phyloP scores from a whole-genome alignment of 176 grass and related monocot species.

The Eleusine indica region DNA sequence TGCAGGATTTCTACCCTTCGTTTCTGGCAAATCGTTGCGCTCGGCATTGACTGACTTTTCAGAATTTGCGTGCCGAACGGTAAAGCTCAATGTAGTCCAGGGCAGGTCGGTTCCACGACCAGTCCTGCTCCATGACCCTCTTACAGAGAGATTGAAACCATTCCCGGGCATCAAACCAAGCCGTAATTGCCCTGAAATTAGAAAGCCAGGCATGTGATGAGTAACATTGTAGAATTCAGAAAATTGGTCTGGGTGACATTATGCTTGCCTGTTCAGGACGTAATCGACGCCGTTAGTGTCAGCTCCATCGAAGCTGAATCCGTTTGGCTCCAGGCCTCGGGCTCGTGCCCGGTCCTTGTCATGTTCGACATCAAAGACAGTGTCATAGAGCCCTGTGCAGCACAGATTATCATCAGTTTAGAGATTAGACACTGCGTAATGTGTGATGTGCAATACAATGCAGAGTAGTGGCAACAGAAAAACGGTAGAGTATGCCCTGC shows the following conservation, averaged over 20 bases:
- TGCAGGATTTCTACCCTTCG: background rate
- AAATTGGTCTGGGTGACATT: background rate
- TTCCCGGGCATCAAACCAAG: conserved; percentile 63
- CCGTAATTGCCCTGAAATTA: conserved; percentile 61
- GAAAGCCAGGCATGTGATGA: background rate
- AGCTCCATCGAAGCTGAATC: conserved; percentile 81
- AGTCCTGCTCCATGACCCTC: conserved; percentile 91
- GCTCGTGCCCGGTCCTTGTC: conserved; percentile 72
- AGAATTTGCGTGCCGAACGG: conserved; percentile 54
- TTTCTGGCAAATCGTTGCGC: background rate
- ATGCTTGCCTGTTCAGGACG: conserved; percentile 70
- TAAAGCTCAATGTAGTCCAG: conserved; percentile 94
- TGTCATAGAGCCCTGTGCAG: conserved; percentile 77
- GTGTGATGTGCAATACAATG: background rate
- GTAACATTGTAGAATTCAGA: background rate
- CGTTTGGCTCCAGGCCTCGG: conserved; percentile 73
- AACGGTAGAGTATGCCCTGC: background rate
- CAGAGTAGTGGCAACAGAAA: background rate
- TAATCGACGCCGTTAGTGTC: conserved; percentile 61
- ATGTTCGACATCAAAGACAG: conserved; percentile 76
- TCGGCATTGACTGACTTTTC: background rate
- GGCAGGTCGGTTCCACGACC: conserved; percentile 89
- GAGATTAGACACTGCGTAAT: too few species aligned
- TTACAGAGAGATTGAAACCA: conserved; percentile 79
- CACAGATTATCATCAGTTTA: background rate